Percentiles rank a stretch among this genome's conserved stretches.
Conservation (phyloP, 768 basidiomycete species). For the Russula olivacea region DNA sequence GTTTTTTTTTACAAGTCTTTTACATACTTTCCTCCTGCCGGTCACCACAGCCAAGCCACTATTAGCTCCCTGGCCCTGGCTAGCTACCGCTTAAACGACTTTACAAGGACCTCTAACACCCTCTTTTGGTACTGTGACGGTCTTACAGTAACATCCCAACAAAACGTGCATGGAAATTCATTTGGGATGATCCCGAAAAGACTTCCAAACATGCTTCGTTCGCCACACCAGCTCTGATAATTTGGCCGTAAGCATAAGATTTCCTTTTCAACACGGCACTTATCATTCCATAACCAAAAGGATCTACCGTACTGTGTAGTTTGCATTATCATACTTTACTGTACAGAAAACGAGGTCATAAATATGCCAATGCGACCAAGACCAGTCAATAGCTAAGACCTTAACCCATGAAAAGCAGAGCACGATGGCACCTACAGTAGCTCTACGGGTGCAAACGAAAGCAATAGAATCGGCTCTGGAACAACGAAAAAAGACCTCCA, state of each 20-base stretch:
- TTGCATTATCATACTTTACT: background rate
- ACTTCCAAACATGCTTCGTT: background rate
- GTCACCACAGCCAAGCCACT: conserved; percentile 3
- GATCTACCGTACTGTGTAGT: background rate
- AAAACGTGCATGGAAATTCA: too few species aligned
- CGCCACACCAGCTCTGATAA: too few species aligned
- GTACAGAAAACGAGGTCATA: background rate
- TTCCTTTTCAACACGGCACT: too few species aligned
- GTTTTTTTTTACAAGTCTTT: conserved; percentile 2
- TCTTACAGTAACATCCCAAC: too few species aligned
- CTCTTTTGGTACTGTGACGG: background rate
- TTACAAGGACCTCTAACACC: conserved; percentile 18
- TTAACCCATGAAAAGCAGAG: background rate
- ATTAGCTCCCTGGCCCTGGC: background rate
- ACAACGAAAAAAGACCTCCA: background rate
- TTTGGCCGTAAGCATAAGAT: too few species aligned
- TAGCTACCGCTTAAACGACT: background rate
- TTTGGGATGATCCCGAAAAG: too few species aligned
- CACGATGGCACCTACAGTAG: background rate
- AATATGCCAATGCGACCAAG: background rate
- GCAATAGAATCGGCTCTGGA: background rate
- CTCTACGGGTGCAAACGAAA: background rate
- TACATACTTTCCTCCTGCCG: background rate
- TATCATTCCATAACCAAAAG: background rate
- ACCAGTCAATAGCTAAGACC: background rate